Evolutionary conservation across 495 filamentous ascomycete species (phyloP), one percentile per base, ranked within the genome.

Genomic region (Podospora sp.): DNA sequence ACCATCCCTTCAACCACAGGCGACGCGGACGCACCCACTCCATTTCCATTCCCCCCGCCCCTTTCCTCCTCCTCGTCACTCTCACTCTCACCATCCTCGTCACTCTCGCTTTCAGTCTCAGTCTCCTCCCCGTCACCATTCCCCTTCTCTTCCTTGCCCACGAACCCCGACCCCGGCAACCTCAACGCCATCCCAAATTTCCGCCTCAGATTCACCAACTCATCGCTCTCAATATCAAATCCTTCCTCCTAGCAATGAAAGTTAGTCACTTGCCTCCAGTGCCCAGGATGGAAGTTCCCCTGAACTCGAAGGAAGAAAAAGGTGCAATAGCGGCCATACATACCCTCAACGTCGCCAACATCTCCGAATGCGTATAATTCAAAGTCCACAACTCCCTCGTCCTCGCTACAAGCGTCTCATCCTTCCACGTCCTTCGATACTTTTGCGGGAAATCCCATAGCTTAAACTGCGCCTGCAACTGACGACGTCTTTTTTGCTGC

Each of bases 361-460:
- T 95, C 59, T 92, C 86, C 65, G 84, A 84, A 69, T 91, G 90
- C 46, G 76, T 83, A 3, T 84, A 81, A 68, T 94, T 94, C 36
- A 79, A 78, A 72, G 90, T 88, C 91, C 91, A 95, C 67, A 95
- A 85, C 80, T 92, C 83, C 66, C 87, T 86, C 52, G 92, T 84
- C 0, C 91, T 84, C 2, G 81, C 84, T 21, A 91, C 86, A 11
- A 95, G 83, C 14, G 77, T 79, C 25, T 80, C 76, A 72, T 91
- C 90, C 71, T 89, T 89, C 75, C 90, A 88, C 6, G 86, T 86
- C 11, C 87, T 88, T 68, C 87, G 89, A 67, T 88, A 86, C 74
- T 90, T 92, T 65, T 82, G 85, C 3, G 92, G 91, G 66, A 94
- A 95, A 0, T 85, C 83, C 92, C 92, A 95, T 75, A 86, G 82